Conservation (phyloP, 805 yeast species). For the Candida insectorum region DNA sequence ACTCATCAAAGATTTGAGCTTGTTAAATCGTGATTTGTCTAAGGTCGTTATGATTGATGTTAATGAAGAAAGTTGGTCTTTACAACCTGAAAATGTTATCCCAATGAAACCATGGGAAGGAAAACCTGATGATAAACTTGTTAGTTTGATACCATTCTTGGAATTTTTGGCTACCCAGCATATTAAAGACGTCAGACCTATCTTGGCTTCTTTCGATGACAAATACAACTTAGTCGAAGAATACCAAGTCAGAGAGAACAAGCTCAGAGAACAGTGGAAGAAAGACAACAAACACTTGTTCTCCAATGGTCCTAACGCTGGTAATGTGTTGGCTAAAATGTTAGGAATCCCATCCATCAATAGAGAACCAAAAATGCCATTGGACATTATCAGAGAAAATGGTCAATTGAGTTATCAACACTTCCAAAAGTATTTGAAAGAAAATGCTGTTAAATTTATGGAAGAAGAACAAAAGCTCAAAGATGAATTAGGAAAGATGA, state of each 20-base stretch:
- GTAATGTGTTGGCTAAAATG: constrained; percentile 54
- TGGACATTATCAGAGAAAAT: constrained; percentile 85
- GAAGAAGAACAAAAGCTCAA: constrained; percentile 85
- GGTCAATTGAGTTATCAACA: constrained; percentile 86
- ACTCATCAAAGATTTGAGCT: constrained; percentile 82
- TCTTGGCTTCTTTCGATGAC: constrained; percentile 68
- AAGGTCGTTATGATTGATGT: constrained; percentile 81
- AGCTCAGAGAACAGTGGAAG: constrained; percentile 69
- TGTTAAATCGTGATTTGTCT: constrained; percentile 84
- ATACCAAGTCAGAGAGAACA: constrained; percentile 72
- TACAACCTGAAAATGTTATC: constrained; percentile 95
- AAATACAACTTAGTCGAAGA: constrained; percentile 70
- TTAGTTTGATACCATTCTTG: constrained; percentile 83
- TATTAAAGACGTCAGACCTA: constrained; percentile 85
- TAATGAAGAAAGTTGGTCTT: constrained; percentile 62
- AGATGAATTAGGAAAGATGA: constrained; percentile 76
- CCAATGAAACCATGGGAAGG: constrained; percentile 87
- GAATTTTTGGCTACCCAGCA: constrained; percentile 91
- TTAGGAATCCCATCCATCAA: constrained; percentile 60
- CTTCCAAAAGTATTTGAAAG: constrained; percentile 61
- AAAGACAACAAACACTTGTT: constrained; percentile 45
- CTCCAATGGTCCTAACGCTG: constrained; percentile 36
- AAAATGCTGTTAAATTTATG: constrained; percentile 62
- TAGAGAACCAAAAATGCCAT: constrained; percentile 68
- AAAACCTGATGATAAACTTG: constrained; percentile 70